Evolutionary conservation across 2,329 filamentous ascomycete genomes (phyloP).

Genomic region (Fusarium tjaetaba): DNA sequence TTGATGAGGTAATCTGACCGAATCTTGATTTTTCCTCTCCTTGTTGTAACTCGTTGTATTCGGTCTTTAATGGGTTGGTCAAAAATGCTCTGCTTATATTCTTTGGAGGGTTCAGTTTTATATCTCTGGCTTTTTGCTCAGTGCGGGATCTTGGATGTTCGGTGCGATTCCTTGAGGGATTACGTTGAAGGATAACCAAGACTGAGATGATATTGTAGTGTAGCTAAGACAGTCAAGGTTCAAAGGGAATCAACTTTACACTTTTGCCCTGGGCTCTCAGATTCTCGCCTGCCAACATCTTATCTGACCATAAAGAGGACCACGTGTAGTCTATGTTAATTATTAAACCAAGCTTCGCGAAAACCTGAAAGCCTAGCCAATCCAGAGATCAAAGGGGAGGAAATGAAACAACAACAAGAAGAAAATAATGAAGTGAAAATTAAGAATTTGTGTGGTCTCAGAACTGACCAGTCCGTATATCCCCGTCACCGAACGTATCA

Average conservation of each 20-base stretch:
- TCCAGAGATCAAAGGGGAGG: not conserved
- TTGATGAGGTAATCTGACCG: slow-evolving; percentile 1
- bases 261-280: not conserved
- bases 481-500: not conserved
- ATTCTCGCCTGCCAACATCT: not conserved
- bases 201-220: not conserved
- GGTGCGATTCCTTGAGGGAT: not conserved
- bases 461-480: not conserved
- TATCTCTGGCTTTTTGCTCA: not conserved
- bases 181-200: not conserved
- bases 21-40: not conserved
- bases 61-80: not conserved
- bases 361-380: not conserved
- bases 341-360: not conserved
- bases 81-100: not conserved
- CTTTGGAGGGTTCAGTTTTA: not conserved
- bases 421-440: not conserved
- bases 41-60: not conserved
- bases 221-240: not conserved
- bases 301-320: not conserved
- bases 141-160: not conserved
- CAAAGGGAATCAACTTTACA: not conserved
- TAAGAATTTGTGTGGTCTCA: not conserved
- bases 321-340: not conserved
- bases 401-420: not conserved